Base-by-base conservation (phyloP, 2,329 filamentous ascomycete species). In the Venturia carpophila region DNA sequence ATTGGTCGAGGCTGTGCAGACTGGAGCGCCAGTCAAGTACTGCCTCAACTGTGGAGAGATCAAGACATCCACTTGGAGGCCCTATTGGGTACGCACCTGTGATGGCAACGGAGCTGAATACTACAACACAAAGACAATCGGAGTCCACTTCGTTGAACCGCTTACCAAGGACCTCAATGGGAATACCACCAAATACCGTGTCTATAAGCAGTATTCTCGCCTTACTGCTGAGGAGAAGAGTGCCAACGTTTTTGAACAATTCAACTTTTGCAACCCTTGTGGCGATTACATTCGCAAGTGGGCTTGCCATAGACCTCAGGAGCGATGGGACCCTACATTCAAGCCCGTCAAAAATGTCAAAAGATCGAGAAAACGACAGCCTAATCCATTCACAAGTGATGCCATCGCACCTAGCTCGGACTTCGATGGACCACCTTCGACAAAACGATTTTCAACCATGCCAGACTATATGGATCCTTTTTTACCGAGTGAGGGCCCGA, bases 11-110 rank as follows among this genome's bases (percentile, higher is more conserved):
- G 81, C 83, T 27, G 87, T 97, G 64, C 82, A 82, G n/a, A 85
- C 86, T 64, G 94, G 94, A 5, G 84, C 92, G 69, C 88, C 92
- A 80, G 94, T 94, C 0, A 88, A 89, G 0, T 97, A 88, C 72
- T 99, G 94, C 74, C 85, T 85, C 68, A 96, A 97, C 71, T 99
- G 94, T 71, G 94, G 94, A 6, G 90, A 92, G 7, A 96, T 99
- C 66, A 90, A 97, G 71, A 99, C 94, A 0, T 91, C 93, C 0
- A 97, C 93, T 0, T 99, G 94, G 94, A 87, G 94, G 67, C 94
- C 93, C 72, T 91, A 94, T 15, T 97, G 89, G 82, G 86, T 87
- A n/a, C 91, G 91, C 71, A 82, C 90, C 9, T 82, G 87, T 58
- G 79, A 84, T 19, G 92, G 91, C 1, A 82, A 82, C 41, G 91